Evolutionary conservation across 495 filamentous ascomycete species (phyloP), one percentile per base, ranked within the genome.

Genomic region (Penicillium chermesinum): DNA sequence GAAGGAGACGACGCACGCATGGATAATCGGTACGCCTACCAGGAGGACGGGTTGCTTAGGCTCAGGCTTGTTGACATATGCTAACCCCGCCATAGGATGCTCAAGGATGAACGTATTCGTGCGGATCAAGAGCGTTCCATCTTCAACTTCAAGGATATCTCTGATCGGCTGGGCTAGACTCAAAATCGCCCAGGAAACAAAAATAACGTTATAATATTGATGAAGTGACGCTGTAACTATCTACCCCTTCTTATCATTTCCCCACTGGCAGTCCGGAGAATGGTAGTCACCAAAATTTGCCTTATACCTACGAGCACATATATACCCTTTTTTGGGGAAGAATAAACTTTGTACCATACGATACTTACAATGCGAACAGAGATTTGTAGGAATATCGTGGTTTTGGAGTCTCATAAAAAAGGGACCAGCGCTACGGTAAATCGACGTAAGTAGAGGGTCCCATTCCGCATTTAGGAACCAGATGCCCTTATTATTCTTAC

Each of bases 1-100:
- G 93, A 97, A 65, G 87, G 93, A 33, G 91, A 91, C 36, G 93
- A 98, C 70, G 86, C 80, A 2, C 77, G 93, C 19, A 75, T 86
- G 53, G 87, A 98, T 67, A 78, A 79, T 41, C 77, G 85, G 71
- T 77, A 63, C 36, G 57, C 52, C 15, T 15, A 18, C 42, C 15
- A 17, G 12, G 10, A 12, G 10, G 6, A 1, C 21, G n/a, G 27
- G n/a, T 14, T 38, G 19, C 3, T 4, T 37, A 21, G 13, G 4
- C 10, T 13, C 36, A 6, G 14, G 15, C n/a, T n/a, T n/a, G n/a
- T n/a, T n/a, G 22, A 27, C 34, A 25, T 2, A 44, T 10, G 13
- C 15, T 44, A 30, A 50, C 21, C 25, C 17, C 19, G 14, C 1
- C 9, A n/a, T 44, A 83, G 85, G 44, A 96, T 97, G 91, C 71